Evolutionary conservation across 83 land plant species (phyloP), one percentile per base, ranked within the genome.

Genomic region (Picea engelmannii): DNA sequence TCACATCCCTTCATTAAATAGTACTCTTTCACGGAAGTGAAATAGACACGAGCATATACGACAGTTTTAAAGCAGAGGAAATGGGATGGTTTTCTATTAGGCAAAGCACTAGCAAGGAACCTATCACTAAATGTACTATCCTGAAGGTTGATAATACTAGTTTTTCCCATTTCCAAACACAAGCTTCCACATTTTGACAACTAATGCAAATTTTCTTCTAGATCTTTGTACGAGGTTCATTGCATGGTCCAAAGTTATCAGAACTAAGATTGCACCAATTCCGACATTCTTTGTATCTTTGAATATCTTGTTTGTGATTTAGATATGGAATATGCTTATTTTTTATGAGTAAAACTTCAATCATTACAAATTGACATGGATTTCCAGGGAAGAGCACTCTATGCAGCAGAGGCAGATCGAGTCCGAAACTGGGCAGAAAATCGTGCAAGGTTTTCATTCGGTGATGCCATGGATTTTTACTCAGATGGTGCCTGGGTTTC

Each of bases 371-470:
- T 71, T 44, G 8, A 35, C 24, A 18, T 79, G 52, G 44, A 31
- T 55, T 69, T 85, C 15, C 90, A 96, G 98, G 99, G 99, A 71
- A 90, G 92, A 80, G 99, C 99, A 82, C 85, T 97, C 4, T 97
- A 95, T 89, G 95, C 98, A 74, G 94, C 99, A 38, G 99, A 97
- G 88, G 98, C 99, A 47, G 98, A 97, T 79, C 75, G 99, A 60
- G 81, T 97, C 31, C 90, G 98, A 5, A 93, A 88, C 78, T 97
- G 99, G 99, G 99, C 98, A 66, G 97, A 97, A 80, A 88, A 83
- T 66, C 95, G 99, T 9, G 84, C 99, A 61, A 87, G 89, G 61
- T 94, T 98, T 70, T 91, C 96, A 4, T 87, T 94, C 79, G 90
- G 97, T 16, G 98, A 93, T 84, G 98, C 99, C 69, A 94, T 97